These are phyloP conservation scores for Alternaria postmessia DNA, from an alignment of 2,329 filamentous ascomycete genomes.

Conservation along the genomic window DNA sequence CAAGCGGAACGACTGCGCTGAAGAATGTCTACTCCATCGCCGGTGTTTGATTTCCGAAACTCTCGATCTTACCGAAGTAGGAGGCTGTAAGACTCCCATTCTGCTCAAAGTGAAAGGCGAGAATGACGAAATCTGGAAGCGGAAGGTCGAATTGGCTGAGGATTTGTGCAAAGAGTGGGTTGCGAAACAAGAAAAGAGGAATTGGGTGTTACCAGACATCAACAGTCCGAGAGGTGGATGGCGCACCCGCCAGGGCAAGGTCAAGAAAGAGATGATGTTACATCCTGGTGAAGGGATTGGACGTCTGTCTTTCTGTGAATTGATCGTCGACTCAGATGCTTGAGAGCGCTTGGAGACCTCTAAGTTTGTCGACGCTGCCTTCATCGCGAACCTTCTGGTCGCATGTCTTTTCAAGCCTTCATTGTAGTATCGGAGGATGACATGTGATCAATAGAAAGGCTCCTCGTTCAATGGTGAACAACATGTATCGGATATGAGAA, in stretches of 20 bases:
- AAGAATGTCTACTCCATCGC: constrained; percentile 37
- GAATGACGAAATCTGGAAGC: constrained; percentile 17
- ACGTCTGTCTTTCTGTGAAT: constrained; percentile 1
- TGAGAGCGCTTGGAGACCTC: not conserved
- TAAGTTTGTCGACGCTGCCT: not conserved
- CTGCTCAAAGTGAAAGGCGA: constrained; percentile 30
- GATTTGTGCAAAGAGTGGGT: constrained; percentile 25
- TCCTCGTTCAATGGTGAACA: not conserved
- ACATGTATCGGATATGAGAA: not conserved
- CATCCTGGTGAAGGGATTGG: constrained; percentile 24
- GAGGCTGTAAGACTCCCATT: constrained; percentile 18
- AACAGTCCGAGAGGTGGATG: constrained; percentile 12
- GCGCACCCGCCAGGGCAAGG: not conserved
- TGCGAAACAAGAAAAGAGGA: constrained; percentile 25
- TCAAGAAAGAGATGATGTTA: not conserved
- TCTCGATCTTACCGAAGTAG: not conserved
- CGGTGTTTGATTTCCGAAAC: constrained; percentile 26
- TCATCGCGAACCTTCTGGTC: not conserved
- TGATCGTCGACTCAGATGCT: constrained; percentile 5
- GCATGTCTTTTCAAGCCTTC: not conserved
- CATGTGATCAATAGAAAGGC: not conserved
- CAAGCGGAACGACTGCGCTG: constrained; percentile 20
- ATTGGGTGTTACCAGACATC: constrained; percentile 38
- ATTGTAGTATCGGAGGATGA: not conserved
- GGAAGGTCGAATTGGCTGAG: constrained; percentile 22